Evolutionary conservation across 768 basidiomycete species (phyloP).

Genomic region (Xerocomus potaroensis): DNA sequence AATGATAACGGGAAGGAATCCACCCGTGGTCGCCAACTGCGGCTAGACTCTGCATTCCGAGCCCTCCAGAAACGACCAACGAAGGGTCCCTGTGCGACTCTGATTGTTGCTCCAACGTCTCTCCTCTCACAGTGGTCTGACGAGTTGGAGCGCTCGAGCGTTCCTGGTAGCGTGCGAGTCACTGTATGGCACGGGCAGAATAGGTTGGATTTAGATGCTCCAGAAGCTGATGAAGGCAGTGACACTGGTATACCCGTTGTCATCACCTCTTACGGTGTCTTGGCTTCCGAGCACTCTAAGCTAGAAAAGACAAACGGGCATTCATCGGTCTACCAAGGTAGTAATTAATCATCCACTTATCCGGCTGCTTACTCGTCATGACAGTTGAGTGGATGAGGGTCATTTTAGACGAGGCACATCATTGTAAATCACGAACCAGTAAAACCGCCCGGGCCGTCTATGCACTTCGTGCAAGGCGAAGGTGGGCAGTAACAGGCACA

Average conservation of each 20-base stretch:
- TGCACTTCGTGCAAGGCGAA: conserved; percentile 68
- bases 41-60: conserved; percentile 61
- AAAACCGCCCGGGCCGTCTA: conserved; percentile 88
- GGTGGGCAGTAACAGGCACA: conserved; percentile 94
- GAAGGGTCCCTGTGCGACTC: conserved; percentile 55
- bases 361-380: conserved; percentile 4
- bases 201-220: conserved; percentile 62
- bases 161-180: conserved; percentile 58
- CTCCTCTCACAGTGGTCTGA: conserved; percentile 91
- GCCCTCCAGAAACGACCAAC: conserved; percentile 28
- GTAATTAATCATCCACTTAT: conserved; percentile 16
- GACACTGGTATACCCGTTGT: conserved; percentile 65
- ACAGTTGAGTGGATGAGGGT: conserved; percentile 78
- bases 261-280: conserved; percentile 87
- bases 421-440: conserved; percentile 86
- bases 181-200: conserved; percentile 89
- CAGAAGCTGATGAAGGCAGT: conserved; percentile 52
- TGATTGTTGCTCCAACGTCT: conserved; percentile 91
- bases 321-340: conserved; percentile 72
- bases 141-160: conserved; percentile 83
- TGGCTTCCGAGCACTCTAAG: conserved; percentile 85
- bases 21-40: conserved; percentile 52
- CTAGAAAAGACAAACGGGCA: conserved; percentile 47
- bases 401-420: conserved; percentile 91
- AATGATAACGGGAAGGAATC: conserved; percentile 25